Percentiles rank a stretch among this genome's conserved stretches.
Evolutionary conservation across 352 stramenopile genomes (phyloP).

Genomic region (Pythium phragmitis): DNA sequence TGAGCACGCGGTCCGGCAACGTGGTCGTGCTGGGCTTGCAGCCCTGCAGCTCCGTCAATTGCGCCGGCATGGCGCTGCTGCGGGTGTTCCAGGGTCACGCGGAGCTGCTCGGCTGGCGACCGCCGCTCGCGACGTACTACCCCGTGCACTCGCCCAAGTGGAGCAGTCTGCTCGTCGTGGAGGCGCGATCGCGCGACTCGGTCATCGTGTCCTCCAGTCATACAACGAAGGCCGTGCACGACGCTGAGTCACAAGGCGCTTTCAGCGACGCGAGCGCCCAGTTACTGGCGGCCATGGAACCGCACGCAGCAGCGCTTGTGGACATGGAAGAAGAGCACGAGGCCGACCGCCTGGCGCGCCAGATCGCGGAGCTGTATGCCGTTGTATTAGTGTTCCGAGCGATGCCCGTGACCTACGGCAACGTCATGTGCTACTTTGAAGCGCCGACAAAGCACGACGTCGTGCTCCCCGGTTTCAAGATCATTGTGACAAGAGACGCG

Average conservation of each 20-base stretch:
- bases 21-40: slow-evolving; percentile 70
- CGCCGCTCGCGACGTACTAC: slow-evolving; percentile 72
- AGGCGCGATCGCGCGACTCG: slow-evolving; percentile 30
- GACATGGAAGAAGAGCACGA: slow-evolving; percentile 74
- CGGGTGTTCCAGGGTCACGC: slow-evolving; percentile 81
- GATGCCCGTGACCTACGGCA: slow-evolving; percentile 66
- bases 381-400: slow-evolving; percentile 74
- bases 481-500: slow-evolving; percentile 57
- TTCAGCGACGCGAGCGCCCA: slow-evolving; percentile 45
- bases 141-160: slow-evolving; percentile 82
- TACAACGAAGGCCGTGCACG: slow-evolving; percentile 29
- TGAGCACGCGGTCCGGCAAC: slow-evolving; percentile 55
- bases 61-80: slow-evolving; percentile 72
- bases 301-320: slow-evolving; percentile 13
- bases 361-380: slow-evolving; percentile 57
- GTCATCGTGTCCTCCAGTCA: slow-evolving; percentile 6
- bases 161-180: slow-evolving; percentile 70
- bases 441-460: slow-evolving; percentile 29
- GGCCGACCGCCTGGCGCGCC: slow-evolving; percentile 60
- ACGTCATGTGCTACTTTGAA: slow-evolving; percentile 79
- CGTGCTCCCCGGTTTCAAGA: slow-evolving; percentile 81
- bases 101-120: slow-evolving; percentile 67
- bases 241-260: slow-evolving; percentile 47
- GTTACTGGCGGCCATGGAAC: slow-evolving; percentile 51
- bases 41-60: slow-evolving; percentile 45